Evolutionary conservation across 176 grass and related monocot species (phyloP).

Genomic region (Oryza australiensis): DNA sequence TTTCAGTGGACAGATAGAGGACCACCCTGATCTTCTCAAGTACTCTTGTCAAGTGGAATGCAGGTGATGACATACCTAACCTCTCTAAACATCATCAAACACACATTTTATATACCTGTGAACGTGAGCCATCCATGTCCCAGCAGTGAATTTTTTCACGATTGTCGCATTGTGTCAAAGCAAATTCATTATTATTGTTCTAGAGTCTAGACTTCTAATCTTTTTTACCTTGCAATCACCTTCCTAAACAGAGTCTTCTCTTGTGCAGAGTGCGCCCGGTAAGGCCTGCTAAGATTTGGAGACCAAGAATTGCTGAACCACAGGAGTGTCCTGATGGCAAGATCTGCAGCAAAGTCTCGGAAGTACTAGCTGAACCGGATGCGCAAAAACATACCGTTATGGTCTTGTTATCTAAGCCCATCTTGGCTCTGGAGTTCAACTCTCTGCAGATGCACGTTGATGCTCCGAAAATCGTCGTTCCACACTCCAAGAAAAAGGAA

Average conservation of each 20-base stretch:
- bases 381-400: constrained; percentile 48
- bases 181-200: neutral
- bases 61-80: constrained; percentile 51
- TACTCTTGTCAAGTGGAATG: constrained; percentile 91
- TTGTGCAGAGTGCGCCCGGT: constrained; percentile 66
- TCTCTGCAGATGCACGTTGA: constrained; percentile 76
- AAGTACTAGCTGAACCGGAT: constrained; percentile 32
- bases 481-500: constrained; percentile 48
- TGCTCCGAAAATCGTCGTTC: constrained; percentile 51
- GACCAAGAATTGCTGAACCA: constrained; percentile 27
- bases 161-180: neutral
- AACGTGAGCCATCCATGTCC: neutral
- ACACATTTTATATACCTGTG: neutral
- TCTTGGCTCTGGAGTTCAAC: constrained; percentile 84
- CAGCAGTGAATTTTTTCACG: neutral
- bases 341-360: neutral
- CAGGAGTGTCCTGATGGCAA: constrained; percentile 29
- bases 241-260: constrained; percentile 27
- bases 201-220: neutral
- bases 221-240: neutral
- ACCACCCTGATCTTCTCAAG: constrained; percentile 82
- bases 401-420: constrained; percentile 75
- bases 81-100: neutral
- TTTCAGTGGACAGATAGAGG: constrained; percentile 81
- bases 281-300: constrained; percentile 63